Percentiles rank a stretch among this genome's conserved stretches.
These are phyloP conservation scores for Entomortierella parvispora DNA, from an alignment of 192 early-diverging fungal species.

Conservation along the genomic window DNA sequence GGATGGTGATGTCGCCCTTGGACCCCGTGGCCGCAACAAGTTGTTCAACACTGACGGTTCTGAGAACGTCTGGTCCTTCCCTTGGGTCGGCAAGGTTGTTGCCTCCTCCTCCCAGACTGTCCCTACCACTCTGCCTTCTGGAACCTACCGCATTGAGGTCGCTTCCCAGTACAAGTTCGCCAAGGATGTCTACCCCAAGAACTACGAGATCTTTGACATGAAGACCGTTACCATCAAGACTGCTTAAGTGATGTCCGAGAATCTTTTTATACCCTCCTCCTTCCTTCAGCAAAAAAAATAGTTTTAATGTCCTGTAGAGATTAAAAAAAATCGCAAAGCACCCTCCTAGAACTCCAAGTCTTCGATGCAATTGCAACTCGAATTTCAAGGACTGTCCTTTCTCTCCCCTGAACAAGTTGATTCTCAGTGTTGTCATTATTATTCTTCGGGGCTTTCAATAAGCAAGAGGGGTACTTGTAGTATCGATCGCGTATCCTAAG, in stretches of 20 bases:
- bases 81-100: constrained; percentile 17
- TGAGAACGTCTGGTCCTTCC: background rate
- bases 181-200: constrained; percentile 15
- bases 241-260: background rate
- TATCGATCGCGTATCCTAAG: too few relatives aligned
- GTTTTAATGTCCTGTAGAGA: too few relatives aligned
- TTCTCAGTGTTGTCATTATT: too few relatives aligned
- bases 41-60: background rate
- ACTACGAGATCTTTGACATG: constrained; percentile 21
- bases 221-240: constrained; percentile 18
- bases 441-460: too few relatives aligned
- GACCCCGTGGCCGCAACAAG: background rate
- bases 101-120: background rate
- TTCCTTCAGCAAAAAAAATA: too few relatives aligned
- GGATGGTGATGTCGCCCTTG: background rate
- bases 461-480: too few relatives aligned
- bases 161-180: constrained; percentile 22
- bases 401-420: too few relatives aligned
- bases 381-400: too few relatives aligned
- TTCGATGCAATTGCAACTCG: too few relatives aligned
- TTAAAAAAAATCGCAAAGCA: too few relatives aligned
- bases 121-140: constrained; percentile 3
- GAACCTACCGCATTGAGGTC: constrained; percentile 15
- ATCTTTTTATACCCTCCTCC: too few relatives aligned
- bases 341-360: too few relatives aligned